Evolutionary conservation across 768 basidiomycete genomes (phyloP), one percentile per base, ranked within the genome.

Genomic region (Lactarius indigo): DNA sequence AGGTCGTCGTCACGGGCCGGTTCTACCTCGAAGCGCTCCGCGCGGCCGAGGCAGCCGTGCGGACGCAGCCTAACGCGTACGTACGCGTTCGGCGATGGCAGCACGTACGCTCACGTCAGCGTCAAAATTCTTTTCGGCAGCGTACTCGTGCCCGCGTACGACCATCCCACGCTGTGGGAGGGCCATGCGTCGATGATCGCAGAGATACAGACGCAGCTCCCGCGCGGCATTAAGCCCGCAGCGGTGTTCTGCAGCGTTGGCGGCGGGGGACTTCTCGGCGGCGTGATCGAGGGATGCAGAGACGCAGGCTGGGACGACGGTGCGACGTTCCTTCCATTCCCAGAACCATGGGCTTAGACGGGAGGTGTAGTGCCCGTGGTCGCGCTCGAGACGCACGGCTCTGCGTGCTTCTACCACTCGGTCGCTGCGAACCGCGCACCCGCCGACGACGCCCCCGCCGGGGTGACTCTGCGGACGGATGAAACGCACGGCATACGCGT

Each of bases 171-270:
- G 4, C 61, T 92, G 17, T 92, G 91, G 91, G 82, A 87, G 72
- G 91, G 91, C 1, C 89, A 92, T 71, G 81, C 85, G n/a, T 88
- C 89, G 20, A 86, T 92, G 81, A 78, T 92, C 47, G 72, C 76
- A 18, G 91, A 92, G 72, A 84, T 91, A 52, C 73, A 78, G 20
- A 72, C 74, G 12, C 88, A 91, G 68, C 77, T 91, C 5, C 75
- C 75, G 1, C 67, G 70, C 2, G 71, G 65, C 0, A 61, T 57
- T 44, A 83, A 82, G 70, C 90, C 91, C 7, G 84, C 87, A 65
- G 89, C 88, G 0, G 86, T 92, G 52, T 85, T 92, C 66, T 92
- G 91, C 72, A 87, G 86, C 61, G 88, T 92, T 15, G 91, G 91
- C 42, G 91, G 91, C 0, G 90, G 82, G 0, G 90, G 91, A 1